phyloP scores from a whole-genome alignment of 495 filamentous ascomycete genomes.

The Cudoniella acicularis region DNA sequence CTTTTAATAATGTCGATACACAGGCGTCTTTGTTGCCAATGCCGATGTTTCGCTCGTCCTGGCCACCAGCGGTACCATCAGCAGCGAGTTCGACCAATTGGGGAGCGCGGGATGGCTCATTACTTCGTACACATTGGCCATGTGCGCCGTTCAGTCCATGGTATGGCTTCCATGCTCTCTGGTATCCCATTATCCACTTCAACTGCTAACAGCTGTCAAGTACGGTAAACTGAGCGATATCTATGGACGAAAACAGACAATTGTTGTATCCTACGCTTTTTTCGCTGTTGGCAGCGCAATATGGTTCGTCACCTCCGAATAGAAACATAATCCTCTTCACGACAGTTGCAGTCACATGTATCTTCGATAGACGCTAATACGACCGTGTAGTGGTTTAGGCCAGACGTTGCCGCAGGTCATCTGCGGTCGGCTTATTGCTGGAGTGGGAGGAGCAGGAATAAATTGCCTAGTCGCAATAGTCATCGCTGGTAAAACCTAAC shows the following conservation, averaged over 20 bases:
- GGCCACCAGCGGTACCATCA: conserved; percentile 56
- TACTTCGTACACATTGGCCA: conserved; percentile 58
- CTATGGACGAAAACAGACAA: conserved; percentile 40
- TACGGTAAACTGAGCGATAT: conserved; percentile 45
- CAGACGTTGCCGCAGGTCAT: conserved; percentile 37
- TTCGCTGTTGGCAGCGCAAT: conserved; percentile 34
- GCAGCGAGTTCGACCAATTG: conserved; percentile 62
- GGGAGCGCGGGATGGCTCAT: conserved; percentile 63
- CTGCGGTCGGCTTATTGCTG: conserved; percentile 54
- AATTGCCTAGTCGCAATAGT: conserved; percentile 55
- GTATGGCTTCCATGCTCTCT: neutral
- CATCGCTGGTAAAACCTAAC: conserved; percentile 30
- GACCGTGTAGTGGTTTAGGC: conserved; percentile 30
- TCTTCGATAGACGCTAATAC: neutral
- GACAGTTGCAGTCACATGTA: neutral
- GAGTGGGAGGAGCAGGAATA: conserved; percentile 56
- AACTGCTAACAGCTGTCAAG: conserved; percentile 4
- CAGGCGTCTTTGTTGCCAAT: conserved; percentile 52
- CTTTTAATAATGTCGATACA: neutral
- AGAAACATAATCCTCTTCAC: neutral
- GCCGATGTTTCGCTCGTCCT: conserved; percentile 60
- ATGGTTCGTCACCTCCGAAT: neutral
- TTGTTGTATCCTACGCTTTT: conserved; percentile 37
- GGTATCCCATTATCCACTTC: neutral
- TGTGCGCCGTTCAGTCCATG: conserved; percentile 52